Base-by-base conservation (phyloP, 805 yeast genomes). In the Sugiyamaella marilandica region DNA sequence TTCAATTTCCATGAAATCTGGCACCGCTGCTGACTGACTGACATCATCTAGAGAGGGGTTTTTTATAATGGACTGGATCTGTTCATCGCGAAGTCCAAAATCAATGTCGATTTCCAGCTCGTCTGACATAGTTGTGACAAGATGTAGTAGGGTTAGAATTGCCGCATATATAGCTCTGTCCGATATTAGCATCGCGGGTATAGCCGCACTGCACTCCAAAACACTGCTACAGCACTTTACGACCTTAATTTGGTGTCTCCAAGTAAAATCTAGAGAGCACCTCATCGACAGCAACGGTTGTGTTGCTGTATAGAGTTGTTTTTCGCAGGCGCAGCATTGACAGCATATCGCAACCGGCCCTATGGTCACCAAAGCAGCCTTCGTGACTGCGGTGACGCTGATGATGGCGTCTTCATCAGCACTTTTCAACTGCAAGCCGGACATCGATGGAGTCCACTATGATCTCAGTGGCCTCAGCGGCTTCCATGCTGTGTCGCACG, bases 381-480 rank as follows among this genome's bases (percentile, higher is more conserved):
- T 32, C 26, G 29, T 45, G 33, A 19, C 37, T 14, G 24, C 34
- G 21, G 37, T 31, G 9, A 19, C 37, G 21, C 47, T 45, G 37
- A 45, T 24, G 29, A 36, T 18, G 11, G 16, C 26, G 5, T 34
- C 45, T 1, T 24, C 50, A n/a, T 21, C 21, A 10, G 70, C 68
- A 1, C 29, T 59, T 45, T 63, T 68, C 49, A 51, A 59, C 52
- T 68, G 72, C 54, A 48, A 59, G 19, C 44, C 58, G 32, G 43
- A 50, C 5, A 58, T 66, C 21, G 64, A 61, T 37, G 68, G 67
- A 47, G 41, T 36, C 34, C 36, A 54, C 19, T 65, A 58, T 62
- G 73, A 80, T 50, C 70, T 84, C 52, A 70, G 71, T 16, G 55
- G 70, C 14, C 70, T 84, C 47, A 74, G 74, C 47, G 85, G 85